These are phyloP conservation scores for Acaromyces ingoldii DNA, from an alignment of 1,284 basidiomycete species.

Conservation along the genomic window DNA sequence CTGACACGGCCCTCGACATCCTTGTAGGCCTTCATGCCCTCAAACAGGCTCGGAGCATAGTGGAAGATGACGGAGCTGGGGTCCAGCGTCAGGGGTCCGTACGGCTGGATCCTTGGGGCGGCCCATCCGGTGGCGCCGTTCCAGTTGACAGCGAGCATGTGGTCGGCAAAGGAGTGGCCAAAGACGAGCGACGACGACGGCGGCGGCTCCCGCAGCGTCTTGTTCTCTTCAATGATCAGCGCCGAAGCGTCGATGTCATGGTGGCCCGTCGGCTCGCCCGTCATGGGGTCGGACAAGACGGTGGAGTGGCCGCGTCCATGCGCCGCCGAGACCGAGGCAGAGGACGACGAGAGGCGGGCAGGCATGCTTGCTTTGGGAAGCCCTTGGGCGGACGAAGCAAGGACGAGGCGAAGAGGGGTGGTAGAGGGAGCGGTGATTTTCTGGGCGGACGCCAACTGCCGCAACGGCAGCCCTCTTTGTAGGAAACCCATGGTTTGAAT, in stretches of 20 bases:
- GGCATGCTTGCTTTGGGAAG: no score
- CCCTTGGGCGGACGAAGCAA: no score
- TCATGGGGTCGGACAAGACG: constrained; percentile 37
- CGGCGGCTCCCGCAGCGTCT: constrained; percentile 50
- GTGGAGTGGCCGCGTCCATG: neutral
- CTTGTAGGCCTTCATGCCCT: constrained; percentile 94
- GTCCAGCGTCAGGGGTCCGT: constrained; percentile 69
- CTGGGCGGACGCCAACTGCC: no score
- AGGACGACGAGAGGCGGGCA: neutral
- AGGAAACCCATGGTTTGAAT: no score
- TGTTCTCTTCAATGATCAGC: constrained; percentile 20
- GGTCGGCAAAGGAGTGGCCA: constrained; percentile 68
- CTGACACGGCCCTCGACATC: constrained; percentile 72
- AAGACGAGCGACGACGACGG: constrained; percentile 55
- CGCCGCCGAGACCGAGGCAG: neutral
- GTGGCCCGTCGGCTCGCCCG: constrained; percentile 31
- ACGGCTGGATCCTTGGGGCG: constrained; percentile 74
- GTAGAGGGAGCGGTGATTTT: no score
- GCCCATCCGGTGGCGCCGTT: constrained; percentile 70
- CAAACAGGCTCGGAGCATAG: constrained; percentile 83
- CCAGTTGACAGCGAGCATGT: constrained; percentile 88
- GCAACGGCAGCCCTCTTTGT: no score
- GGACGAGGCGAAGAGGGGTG: no score
- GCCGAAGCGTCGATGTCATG: constrained; percentile 26
- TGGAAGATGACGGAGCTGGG: constrained; percentile 86